Evolutionary conservation across 1,284 basidiomycete species (phyloP).

Genomic region (Pseudozyma hubeiensis): DNA sequence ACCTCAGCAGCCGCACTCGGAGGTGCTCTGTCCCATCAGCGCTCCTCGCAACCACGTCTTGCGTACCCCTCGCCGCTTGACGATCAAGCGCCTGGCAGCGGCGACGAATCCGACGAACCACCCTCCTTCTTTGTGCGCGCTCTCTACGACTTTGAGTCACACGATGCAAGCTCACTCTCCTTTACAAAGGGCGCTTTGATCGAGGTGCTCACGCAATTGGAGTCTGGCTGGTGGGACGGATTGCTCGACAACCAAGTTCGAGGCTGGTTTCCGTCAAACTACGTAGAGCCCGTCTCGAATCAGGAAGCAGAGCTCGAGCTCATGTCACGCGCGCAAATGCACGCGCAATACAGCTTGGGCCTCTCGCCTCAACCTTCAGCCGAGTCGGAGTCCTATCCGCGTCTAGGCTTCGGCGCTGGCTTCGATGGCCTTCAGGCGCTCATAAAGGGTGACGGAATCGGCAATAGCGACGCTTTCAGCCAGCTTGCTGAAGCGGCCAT

Average conservation of each 20-base stretch:
- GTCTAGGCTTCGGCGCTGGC: conserved; percentile 49
- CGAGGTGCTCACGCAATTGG: conserved; percentile 89
- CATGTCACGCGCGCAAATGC: conserved; percentile 32
- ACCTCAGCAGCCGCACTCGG: conserved; percentile 28
- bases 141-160: conserved; percentile 82
- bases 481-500: conserved; percentile 61
- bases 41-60: conserved; percentile 8
- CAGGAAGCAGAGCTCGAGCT: conserved; percentile 73
- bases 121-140: conserved; percentile 84
- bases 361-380: conserved; percentile 24
- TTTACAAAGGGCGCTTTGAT: conserved; percentile 90
- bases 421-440: conserved; percentile 52
- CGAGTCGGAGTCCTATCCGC: conserved; percentile 44
- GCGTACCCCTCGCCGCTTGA: conserved; percentile 12
- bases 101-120: conserved; percentile 39
- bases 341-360: conserved; percentile 31
- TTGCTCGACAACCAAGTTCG: conserved; percentile 76
- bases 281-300: conserved; percentile 82
- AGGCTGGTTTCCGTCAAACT: conserved; percentile 98
- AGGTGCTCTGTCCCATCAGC: conserved; percentile 1
- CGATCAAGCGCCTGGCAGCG: conserved; percentile 19
- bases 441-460: conserved; percentile 44
- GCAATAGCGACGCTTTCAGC: conserved; percentile 56
- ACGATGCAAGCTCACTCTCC: conserved; percentile 86
- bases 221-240: conserved; percentile 99